phyloP scores from a whole-genome alignment of 2,329 filamentous ascomycete genomes.

The Cordyceps cicadae region DNA sequence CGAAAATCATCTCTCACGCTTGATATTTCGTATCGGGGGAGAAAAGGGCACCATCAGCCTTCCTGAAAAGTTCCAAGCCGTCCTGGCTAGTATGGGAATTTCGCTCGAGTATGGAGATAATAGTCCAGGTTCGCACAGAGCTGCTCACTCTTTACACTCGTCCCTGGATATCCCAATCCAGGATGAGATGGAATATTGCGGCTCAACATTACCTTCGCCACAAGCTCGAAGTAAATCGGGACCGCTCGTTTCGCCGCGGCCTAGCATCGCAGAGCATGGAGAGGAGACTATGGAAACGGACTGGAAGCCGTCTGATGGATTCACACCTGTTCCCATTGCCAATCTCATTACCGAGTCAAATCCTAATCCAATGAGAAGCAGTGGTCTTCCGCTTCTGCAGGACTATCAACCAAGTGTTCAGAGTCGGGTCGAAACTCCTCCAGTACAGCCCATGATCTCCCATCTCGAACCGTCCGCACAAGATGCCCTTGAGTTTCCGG shows the following conservation, averaged over 20 bases:
- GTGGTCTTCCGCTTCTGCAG: not conserved
- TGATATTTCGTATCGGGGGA: conserved; percentile 71
- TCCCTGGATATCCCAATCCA: not conserved
- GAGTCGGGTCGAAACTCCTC: not conserved
- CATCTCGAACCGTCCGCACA: not conserved
- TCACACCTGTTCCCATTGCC: not conserved
- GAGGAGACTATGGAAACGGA: not conserved
- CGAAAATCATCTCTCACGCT: conserved; percentile 66
- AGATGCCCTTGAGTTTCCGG: not conserved
- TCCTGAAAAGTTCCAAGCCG: conserved; percentile 59
- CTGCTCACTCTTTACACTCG: not conserved
- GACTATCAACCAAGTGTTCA: not conserved
- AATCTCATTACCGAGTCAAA: not conserved
- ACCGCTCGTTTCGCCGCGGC: not conserved
- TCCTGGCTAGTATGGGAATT: conserved; percentile 63
- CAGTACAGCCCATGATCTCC: not conserved
- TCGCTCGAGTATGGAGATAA: conserved; percentile 52
- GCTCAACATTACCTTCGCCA: not conserved
- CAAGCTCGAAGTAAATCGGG: not conserved
- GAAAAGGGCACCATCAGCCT: conserved; percentile 50
- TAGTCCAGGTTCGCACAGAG: conserved; percentile 17
- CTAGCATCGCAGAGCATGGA: not conserved
- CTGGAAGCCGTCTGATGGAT: not conserved
- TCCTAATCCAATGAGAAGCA: not conserved
- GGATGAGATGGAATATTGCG: not conserved